A percentile compares a stretch with the other conserved stretches of the same genome.
phyloP scores from a whole-genome alignment of 805 yeast genomes.

The Ogataea siamensis region DNA sequence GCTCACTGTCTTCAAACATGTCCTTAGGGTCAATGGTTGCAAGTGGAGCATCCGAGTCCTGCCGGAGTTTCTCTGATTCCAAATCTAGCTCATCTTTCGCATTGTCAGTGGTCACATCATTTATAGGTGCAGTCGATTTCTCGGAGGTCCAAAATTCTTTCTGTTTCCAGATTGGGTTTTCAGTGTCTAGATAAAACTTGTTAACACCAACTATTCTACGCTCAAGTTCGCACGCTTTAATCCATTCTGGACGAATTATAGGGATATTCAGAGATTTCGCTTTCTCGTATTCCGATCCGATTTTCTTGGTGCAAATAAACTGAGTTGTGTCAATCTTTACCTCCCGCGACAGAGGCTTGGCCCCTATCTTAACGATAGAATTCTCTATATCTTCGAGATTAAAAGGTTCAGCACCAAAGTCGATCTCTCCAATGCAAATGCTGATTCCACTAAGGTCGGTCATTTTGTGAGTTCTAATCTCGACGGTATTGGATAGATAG shows the following conservation, averaged over 20 bases:
- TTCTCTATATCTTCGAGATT: slow-evolving; percentile 57
- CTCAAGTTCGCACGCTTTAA: slow-evolving; percentile 88
- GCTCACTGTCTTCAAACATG: slow-evolving; percentile 22
- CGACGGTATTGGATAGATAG: slow-evolving; percentile 62
- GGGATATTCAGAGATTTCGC: slow-evolving; percentile 90
- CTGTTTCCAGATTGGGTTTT: slow-evolving; percentile 40
- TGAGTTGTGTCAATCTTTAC: slow-evolving; percentile 93
- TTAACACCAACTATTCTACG: slow-evolving; percentile 91
- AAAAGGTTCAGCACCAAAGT: slow-evolving; percentile 46
- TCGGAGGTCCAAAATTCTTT: slow-evolving; percentile 41
- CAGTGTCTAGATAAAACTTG: slow-evolving; percentile 69
- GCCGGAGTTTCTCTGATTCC: no score
- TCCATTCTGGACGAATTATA: slow-evolving; percentile 94
- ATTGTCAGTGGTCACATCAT: no score
- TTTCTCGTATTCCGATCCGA: slow-evolving; percentile 63
- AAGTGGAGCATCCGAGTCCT: no score
- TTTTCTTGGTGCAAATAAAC: slow-evolving; percentile 70
- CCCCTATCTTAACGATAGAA: slow-evolving; percentile 71
- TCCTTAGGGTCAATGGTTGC: slow-evolving; percentile 18
- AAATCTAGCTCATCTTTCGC: no score
- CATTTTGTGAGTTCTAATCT: slow-evolving; percentile 89
- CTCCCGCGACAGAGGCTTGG: slow-evolving; percentile 68
- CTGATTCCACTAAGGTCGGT: slow-evolving; percentile 92
- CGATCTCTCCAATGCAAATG: slow-evolving; percentile 82
- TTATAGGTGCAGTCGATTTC: no score